Conservation (phyloP, 2,329 filamentous ascomycete species). For the Didymella exigua region DNA sequence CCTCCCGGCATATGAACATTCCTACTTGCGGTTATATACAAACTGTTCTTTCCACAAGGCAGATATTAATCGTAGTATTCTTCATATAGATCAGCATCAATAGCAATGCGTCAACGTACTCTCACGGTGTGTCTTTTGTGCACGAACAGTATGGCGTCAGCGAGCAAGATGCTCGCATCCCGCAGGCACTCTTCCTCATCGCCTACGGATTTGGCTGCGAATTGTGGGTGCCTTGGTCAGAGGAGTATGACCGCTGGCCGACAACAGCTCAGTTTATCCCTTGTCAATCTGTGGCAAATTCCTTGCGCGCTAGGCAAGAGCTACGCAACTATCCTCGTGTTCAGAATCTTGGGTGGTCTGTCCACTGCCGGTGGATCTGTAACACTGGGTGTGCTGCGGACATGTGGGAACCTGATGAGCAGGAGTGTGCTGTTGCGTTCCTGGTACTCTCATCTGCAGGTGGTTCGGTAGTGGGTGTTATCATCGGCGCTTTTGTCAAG, state of each 20-base stretch:
- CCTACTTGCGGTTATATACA: not conserved
- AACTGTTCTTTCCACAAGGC: constrained; percentile 28
- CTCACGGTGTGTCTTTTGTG: constrained; percentile 54
- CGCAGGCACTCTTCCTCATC: constrained; percentile 68
- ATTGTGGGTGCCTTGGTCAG: constrained; percentile 79
- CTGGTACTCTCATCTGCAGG: constrained; percentile 57
- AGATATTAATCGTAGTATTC: constrained; percentile 58
- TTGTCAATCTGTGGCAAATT: constrained; percentile 75
- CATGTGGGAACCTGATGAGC: constrained; percentile 61
- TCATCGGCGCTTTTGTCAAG: constrained; percentile 61
- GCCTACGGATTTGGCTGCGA: constrained; percentile 85
- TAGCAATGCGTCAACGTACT: constrained; percentile 60
- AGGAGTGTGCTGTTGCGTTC: constrained; percentile 60
- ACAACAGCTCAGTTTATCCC: constrained; percentile 71
- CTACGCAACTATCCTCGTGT: constrained; percentile 69
- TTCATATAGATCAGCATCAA: constrained; percentile 61
- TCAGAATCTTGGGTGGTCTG: constrained; percentile 48
- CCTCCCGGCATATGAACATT: not conserved
- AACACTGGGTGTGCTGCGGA: constrained; percentile 67
- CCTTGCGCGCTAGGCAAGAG: constrained; percentile 63
- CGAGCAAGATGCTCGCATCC: constrained; percentile 54
- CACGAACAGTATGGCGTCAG: constrained; percentile 54
- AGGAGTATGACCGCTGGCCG: constrained; percentile 77
- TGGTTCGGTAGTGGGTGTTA: constrained; percentile 60
- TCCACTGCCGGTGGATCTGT: constrained; percentile 66